Evolutionary conservation across 139 green algal species (phyloP).

Genomic region (Choricystis sp.): DNA sequence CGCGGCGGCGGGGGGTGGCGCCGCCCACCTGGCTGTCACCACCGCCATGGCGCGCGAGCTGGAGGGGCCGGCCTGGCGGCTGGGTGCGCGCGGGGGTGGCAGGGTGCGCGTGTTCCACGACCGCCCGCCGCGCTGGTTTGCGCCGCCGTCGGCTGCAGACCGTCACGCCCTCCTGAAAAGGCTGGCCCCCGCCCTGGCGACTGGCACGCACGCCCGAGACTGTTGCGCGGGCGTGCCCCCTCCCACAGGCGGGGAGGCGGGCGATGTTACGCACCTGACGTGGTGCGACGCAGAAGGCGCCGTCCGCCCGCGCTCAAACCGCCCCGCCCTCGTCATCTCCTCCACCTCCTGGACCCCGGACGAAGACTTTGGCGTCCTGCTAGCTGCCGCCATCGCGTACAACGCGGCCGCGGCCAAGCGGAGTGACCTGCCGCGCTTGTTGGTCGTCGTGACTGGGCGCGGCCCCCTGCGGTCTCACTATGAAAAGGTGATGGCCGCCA

Average conservation of each 20-base stretch:
- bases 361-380: slow-evolving; percentile 88
- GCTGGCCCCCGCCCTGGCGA: slow-evolving; percentile 10
- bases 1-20: background rate
- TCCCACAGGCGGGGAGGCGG: too few relatives aligned
- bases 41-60: slow-evolving; percentile 67
- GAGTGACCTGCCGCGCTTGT: slow-evolving; percentile 20
- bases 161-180: slow-evolving; percentile 20
- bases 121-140: slow-evolving; percentile 56
- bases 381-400: slow-evolving; percentile 42
- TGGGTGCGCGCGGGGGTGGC: slow-evolving; percentile 50
- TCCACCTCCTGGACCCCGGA: slow-evolving; percentile 95
- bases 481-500: slow-evolving; percentile 29
- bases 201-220: slow-evolving; percentile 16
- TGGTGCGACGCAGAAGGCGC: background rate
- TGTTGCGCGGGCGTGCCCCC: slow-evolving; percentile 5
- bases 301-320: slow-evolving; percentile 2
- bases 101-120: slow-evolving; percentile 76
- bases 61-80: slow-evolving; percentile 28
- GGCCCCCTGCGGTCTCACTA: slow-evolving; percentile 65
- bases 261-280: background rate
- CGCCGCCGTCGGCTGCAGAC: slow-evolving; percentile 14
- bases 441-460: slow-evolving; percentile 52
- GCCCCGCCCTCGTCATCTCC: slow-evolving; percentile 74
- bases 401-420: slow-evolving; percentile 2
- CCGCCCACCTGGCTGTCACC: slow-evolving; percentile 67